Evolutionary conservation across 306 rosid species (phyloP).

Genomic region (Coriaria nepalensis): DNA sequence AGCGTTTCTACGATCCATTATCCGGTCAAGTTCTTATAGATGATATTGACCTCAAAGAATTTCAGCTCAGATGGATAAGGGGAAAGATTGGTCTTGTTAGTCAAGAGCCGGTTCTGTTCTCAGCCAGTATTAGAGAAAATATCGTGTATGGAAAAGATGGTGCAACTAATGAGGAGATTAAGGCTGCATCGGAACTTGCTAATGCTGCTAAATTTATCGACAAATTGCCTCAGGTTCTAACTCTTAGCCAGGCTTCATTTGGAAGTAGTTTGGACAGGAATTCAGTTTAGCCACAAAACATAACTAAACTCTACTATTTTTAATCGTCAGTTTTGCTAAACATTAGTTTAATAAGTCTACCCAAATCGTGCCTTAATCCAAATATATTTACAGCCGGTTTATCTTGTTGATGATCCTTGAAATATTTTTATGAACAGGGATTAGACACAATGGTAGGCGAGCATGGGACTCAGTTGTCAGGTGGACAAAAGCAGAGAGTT

Average conservation of each 20-base stretch:
- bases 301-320: too few species aligned
- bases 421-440: slow-evolving; percentile 34
- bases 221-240: slow-evolving; percentile 63
- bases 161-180: slow-evolving; percentile 68
- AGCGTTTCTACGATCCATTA: slow-evolving; percentile 77
- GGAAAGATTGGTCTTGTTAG: slow-evolving; percentile 92
- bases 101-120: slow-evolving; percentile 80
- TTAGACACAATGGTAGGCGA: slow-evolving; percentile 79
- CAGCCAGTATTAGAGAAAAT: slow-evolving; percentile 73
- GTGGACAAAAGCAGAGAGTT: slow-evolving; percentile 84
- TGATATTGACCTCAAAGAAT: slow-evolving; percentile 58
- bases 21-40: slow-evolving; percentile 73
- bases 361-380: too few species aligned
- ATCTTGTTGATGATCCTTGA: too few species aligned
- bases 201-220: slow-evolving; percentile 84
- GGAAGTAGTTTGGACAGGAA: too few species aligned
- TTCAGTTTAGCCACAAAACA: too few species aligned
- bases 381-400: too few species aligned
- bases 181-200: slow-evolving; percentile 62
- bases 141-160: slow-evolving; percentile 85
- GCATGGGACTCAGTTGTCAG: slow-evolving; percentile 82
- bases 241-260: background rate
- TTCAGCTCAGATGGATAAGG: slow-evolving; percentile 80
- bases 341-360: too few species aligned
- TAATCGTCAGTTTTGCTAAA: too few species aligned